Percentiles rank a stretch among this genome's conserved stretches.
Evolutionary conservation across 495 filamentous ascomycete genomes (phyloP).

Genomic region (Penicillium silybi): DNA sequence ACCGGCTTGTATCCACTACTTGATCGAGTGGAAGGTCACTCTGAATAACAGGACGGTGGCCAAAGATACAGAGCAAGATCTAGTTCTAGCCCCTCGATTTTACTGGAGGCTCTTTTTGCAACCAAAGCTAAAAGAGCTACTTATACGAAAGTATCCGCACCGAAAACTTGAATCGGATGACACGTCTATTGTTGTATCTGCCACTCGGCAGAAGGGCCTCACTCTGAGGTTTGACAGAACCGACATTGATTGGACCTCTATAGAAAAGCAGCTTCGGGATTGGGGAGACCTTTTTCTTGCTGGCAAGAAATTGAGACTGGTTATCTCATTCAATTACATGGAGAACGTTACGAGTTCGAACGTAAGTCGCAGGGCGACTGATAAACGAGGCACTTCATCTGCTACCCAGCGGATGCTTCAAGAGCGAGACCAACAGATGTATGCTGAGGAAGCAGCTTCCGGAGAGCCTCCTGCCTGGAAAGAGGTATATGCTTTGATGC

Average conservation of each 20-base stretch:
- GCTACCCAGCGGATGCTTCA: slow-evolving; percentile 10
- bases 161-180: slow-evolving; percentile 14
- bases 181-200: slow-evolving; percentile 14
- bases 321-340: slow-evolving; percentile 11
- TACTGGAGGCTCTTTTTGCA: slow-evolving; percentile 11
- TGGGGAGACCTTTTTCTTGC: slow-evolving; percentile 13
- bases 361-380: slow-evolving; percentile 3
- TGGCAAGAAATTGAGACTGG: slow-evolving; percentile 15
- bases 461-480: slow-evolving; percentile 10
- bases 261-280: slow-evolving; percentile 12
- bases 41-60: slow-evolving; percentile 30
- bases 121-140: slow-evolving; percentile 7
- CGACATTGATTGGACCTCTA: slow-evolving; percentile 12
- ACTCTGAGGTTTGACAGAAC: slow-evolving; percentile 10
- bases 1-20: slow-evolving; percentile 30
- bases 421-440: slow-evolving; percentile 7
- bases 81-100: slow-evolving; percentile 24
- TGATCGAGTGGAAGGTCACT: slow-evolving; percentile 34
- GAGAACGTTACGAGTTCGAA: slow-evolving; percentile 1
- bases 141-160: slow-evolving; percentile 11
- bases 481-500: slow-evolving; percentile 15
- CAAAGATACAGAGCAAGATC: slow-evolving; percentile 34
- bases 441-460: slow-evolving; percentile 5
- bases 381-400: slow-evolving; percentile 10
- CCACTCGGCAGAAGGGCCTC: slow-evolving; percentile 5